Base-by-base conservation (phyloP, 306 rosid genomes). In the Corylus avellana region DNA sequence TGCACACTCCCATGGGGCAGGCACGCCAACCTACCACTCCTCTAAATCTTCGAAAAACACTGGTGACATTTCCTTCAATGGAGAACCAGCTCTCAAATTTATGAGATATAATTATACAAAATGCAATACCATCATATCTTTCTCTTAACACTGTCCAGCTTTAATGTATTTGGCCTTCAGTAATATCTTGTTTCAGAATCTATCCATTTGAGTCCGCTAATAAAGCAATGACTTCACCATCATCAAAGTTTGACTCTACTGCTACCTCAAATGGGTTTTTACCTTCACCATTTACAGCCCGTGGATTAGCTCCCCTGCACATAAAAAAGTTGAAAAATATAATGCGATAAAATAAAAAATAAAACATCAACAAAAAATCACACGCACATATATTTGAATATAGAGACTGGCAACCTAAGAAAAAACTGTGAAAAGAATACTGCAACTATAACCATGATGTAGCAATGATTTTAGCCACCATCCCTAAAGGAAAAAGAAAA, bases 271-370 rank as follows among this genome's bases (percentile, higher is more conserved):
- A 70, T 2, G 97, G 91, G 32, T 90, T 96, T 93, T 94, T 96
- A 71, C 99, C 98, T 61, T 89, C 91, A 63, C 91, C 93, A 67
- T 91, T 90, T 53, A 88, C 88, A 46, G 92, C 94, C 75, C 89
- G 90, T 80, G 96, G 96, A 89, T 96, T 90, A 5, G 96, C 98
- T 56, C 99, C 98, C 92, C 99, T 96, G 94, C 83, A 82, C 70
- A 79, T 73, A 42, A 4, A 10, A 72, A 67, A 49, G 64, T 13
- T 39, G 4, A 59, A 12, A 11, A 69, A 68, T 77, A 78, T 11
- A 76, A 70, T 9, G 12, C 44, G 72, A 75, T 51, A 53, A 29
- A 42, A 14, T 7, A 51, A 12, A 9, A 58, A 71, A 2, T 18
- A 32, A 85, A 66, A 8, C 55, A 46, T n/a, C 25, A 78, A 76